Evolutionary conservation across 2,329 filamentous ascomycete species (phyloP), one percentile per base, ranked within the genome.

Genomic region (Paraconiothyrium brasiliense): DNA sequence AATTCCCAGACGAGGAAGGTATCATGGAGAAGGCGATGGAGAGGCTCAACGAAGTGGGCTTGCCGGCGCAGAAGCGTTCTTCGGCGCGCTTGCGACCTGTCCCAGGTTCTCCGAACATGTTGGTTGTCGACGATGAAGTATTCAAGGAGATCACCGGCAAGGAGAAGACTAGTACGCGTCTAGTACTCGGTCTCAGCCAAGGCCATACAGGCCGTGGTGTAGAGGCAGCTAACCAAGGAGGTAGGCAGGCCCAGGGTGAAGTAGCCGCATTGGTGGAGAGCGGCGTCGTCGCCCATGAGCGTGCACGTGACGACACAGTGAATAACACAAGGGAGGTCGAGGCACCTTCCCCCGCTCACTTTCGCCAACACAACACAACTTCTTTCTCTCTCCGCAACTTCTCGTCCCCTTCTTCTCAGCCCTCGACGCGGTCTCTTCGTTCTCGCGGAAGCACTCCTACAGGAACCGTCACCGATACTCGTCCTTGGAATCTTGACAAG

Each of bases 401-500:
- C 11, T 34, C 54, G 14, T 34, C 59, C 5, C 50, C 66, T 49
- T 71, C 74, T 35, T 70, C 71, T 4, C 64, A 55, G 22, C 62
- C 73, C 39, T 71, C 72, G 6, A 67, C 66, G 34, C 67, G 71
- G 55, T 76, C 74, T 10, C 51, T 71, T 43, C 70, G 67, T 22
- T 77, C 74, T n/a, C 59, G 71, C 44, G 58, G 59, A 11, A 68
- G 65, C 11, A 72, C 69, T 11, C 69, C 68, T 3, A 73, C 70
- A 30, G 62, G 69, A 8, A 72, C 71, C 35, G 61, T 63, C 55
- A 73, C 76, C 6, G 78, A 78, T 57, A 80, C 76, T 48, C 76
- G 80, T 32, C 81, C 81, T n/a, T 83, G 81, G 81, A 84, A 84
- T 62, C 72, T 73, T 22, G 80, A 82, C 62, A 79, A 81, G 67